A percentile compares a stretch with the other conserved stretches of the same genome.
Conservation (phyloP, 2,329 filamentous ascomycete genomes). For the Elsinoe arachidis region DNA sequence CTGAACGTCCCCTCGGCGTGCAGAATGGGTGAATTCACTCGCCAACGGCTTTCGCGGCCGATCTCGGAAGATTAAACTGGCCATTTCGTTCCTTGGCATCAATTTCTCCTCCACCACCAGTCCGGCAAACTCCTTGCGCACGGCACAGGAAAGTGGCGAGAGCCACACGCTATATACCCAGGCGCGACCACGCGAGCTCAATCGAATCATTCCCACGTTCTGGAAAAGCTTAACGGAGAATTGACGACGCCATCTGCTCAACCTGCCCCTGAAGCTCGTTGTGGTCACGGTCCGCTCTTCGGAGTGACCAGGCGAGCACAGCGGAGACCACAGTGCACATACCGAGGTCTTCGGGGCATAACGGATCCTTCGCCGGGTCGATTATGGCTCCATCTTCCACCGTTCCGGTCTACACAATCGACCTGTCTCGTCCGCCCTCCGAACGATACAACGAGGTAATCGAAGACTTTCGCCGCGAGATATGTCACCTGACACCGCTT, state of each 20-base stretch:
- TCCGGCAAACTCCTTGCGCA: neutral
- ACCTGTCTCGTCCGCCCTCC: constrained; percentile 46
- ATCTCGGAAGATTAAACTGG: neutral
- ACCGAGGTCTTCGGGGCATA: no score
- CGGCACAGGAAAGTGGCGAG: neutral
- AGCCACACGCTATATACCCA: neutral
- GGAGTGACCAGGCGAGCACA: no score
- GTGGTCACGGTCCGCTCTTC: no score
- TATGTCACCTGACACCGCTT: constrained; percentile 38
- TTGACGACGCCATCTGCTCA: neutral
- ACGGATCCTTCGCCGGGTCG: no score
- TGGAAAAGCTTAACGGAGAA: neutral
- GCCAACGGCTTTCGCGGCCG: neutral
- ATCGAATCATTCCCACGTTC: neutral
- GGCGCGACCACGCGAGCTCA: neutral
- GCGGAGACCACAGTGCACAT: no score
- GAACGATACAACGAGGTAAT: constrained; percentile 45
- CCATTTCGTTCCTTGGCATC: neutral
- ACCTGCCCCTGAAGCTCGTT: no score
- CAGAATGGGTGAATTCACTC: no score
- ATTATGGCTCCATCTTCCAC: neutral
- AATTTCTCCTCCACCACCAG: neutral
- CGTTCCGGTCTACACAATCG: constrained; percentile 33
- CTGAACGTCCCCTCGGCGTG: no score
- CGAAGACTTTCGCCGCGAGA: constrained; percentile 35